Base-by-base conservation (phyloP, 2,329 filamentous ascomycete species). In the Davidsoniella neocaledoniae region DNA sequence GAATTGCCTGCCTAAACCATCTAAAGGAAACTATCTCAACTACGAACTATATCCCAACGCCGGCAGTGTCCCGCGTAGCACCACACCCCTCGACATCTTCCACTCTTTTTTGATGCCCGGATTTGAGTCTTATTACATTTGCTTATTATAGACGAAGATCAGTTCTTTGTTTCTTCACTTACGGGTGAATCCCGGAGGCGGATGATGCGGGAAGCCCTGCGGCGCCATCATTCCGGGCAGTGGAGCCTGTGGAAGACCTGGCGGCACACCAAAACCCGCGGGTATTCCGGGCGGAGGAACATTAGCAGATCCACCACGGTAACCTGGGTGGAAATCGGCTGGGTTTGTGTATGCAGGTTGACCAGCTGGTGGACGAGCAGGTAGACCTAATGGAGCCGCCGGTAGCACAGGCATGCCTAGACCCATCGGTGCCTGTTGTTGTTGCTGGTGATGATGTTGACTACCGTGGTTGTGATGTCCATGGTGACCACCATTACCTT, bases 251-350 rank as follows among this genome's bases (percentile, higher is more conserved):
- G 9, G 29, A 33, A 33, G 29, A 12, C 12, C 12, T 12, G 29
- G 29, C 4, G 29, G 29, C 9, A 33, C 29, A 33, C 29, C 29
- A 29, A 70, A 70, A 0, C 58, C 58, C 19, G 52, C 39, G 16
- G 43, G 43, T 21, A 46, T 33, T 2, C 64, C 65, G 5, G 65
- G 64, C 2, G 63, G 64, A 2, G 63, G 64, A 19, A 33, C 36
- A 1, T 37, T 50, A 3, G 62, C 59, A 1, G 65, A 63, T 5
- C 64, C 63, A 12, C 62, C 66, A 6, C 64, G 62, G 4, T 65
- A 64, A 10, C 66, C 66, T 0, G 68, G 68, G 54, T 71, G 70
- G 58, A 68, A 71, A 51, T 70, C 67, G 43, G 67, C 68, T 4
- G 68, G 68, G 52, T 70, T 71, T 43, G 63, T 66, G 57, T 64